These are phyloP conservation scores for Trametes versicolor DNA, from an alignment of 1,284 basidiomycete genomes.

Conservation along the genomic window DNA sequence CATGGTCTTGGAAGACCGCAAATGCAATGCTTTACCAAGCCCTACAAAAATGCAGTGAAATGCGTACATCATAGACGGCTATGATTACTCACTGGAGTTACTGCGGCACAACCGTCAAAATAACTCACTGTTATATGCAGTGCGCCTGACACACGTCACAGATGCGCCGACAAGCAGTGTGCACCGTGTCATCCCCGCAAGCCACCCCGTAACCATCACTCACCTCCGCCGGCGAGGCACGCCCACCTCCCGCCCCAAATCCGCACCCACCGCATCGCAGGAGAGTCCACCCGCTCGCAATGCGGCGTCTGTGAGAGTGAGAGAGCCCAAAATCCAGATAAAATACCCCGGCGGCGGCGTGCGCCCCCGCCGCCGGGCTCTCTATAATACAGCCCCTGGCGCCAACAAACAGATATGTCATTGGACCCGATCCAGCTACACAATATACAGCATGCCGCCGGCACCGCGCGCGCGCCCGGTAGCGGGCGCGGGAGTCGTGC, in stretches of 20 bases:
- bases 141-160: not conserved
- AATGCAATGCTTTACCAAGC: not conserved
- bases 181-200: not conserved
- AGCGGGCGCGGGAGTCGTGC: constrained; percentile 1
- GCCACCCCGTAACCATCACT: constrained; percentile 1
- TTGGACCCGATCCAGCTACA: constrained; percentile 34
- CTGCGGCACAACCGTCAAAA: not conserved
- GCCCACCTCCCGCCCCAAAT: not conserved
- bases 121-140: not conserved
- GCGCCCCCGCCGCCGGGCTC: too few relatives aligned
- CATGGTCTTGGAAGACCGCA: not conserved
- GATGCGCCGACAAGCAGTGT: not conserved
- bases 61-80: not conserved
- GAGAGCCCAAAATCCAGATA: not conserved
- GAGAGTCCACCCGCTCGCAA: not conserved
- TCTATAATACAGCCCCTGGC: constrained; percentile 28
- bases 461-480: constrained; percentile 14
- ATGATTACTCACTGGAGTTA: not conserved
- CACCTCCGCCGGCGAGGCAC: not conserved
- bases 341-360: constrained; percentile 1
- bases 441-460: constrained; percentile 27
- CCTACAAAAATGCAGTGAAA: not conserved
- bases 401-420: constrained; percentile 30
- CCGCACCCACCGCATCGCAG: not conserved
- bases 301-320: constrained; percentile 16